Base-by-base conservation (phyloP, 441 rosid genomes). In the Oxalis stricta region DNA sequence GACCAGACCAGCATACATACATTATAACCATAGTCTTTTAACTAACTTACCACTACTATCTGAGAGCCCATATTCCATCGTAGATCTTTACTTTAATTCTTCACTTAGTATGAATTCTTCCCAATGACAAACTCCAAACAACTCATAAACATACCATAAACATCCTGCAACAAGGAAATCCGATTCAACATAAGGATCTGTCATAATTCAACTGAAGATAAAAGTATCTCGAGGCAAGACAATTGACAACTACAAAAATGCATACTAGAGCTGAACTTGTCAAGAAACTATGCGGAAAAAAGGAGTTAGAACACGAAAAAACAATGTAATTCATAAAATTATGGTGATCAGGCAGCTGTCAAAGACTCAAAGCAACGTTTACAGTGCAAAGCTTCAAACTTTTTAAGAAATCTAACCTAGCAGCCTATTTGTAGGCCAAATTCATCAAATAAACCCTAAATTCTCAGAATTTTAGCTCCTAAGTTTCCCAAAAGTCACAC, bases 11-110 rank as follows among this genome's bases (percentile, higher is more conserved):
- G n/a, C 16, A 20, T 13, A 16, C 19, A 47, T 2, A 7, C 19
- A 6, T 7, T 7, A 29, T 15, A 24, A 39, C 15, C 2, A 22
- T 46, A 26, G 12, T 32, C 24, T 16, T 10, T 22, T 34, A 41
- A 21, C 39, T 48, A 58, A 61, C 95, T 79, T 58, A 84, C 97
- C 84, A 56, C 91, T 82, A 68, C 94, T 82, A 56, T 77, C 95
- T 41, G 88, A 76, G 50, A 76, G 72, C 44, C 57, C 79, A 43
- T 71, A 82, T 52, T 77, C 82, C 95, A 88, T 84, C 38, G 47
- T 52, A 41, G 63, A 49, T 43, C 55, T 45, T 58, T 48, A 56
- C 35, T 59, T 62, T 38, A 48, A 54, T 48, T 53, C 63, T 38
- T 49, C 55, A 53, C 56, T 39, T n/a, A 26, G 16, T 26, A 16